phyloP scores from a whole-genome alignment of 2,329 filamentous ascomycete genomes.

The Allantophomopsis cytisporea region DNA sequence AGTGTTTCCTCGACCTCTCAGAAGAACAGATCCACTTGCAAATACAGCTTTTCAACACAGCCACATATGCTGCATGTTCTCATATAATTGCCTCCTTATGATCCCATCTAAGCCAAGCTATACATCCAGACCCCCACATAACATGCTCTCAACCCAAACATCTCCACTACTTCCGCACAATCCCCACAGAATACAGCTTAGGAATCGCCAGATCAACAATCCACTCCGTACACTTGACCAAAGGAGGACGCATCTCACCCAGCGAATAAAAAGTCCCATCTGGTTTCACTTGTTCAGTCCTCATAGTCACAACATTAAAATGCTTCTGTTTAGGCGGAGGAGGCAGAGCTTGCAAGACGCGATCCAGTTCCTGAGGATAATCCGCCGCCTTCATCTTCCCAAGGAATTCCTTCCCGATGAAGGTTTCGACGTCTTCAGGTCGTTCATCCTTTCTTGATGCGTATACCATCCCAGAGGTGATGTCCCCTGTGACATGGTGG shows the following conservation, averaged over 20 bases:
- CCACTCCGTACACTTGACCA: slow-evolving; percentile 3
- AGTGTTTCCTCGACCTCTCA: too few species aligned
- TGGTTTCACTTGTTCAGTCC: slow-evolving; percentile 1
- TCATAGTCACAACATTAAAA: slow-evolving; percentile 1
- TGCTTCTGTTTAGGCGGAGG: slow-evolving; percentile 2
- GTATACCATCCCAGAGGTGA: slow-evolving; percentile 1
- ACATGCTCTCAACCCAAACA: too few species aligned
- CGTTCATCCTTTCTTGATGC: neutral
- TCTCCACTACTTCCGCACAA: neutral
- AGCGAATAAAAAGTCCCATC: slow-evolving; percentile 1
- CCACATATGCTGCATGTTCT: too few species aligned
- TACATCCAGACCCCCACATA: too few species aligned
- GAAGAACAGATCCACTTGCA: too few species aligned
- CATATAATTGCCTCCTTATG: too few species aligned
- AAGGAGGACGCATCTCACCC: neutral
- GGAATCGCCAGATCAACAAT: slow-evolving; percentile 2
- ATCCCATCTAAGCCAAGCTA: too few species aligned
- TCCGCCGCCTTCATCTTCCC: neutral
- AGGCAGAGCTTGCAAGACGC: neutral
- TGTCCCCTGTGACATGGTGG: slow-evolving; percentile 1
- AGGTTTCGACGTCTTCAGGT: slow-evolving; percentile 1
- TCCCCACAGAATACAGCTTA: neutral
- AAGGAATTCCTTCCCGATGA: neutral
- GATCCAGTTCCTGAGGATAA: neutral
- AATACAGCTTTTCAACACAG: too few species aligned